Conservation (phyloP, 2,329 filamentous ascomycete species). For the Colletotrichum liaoningense region DNA sequence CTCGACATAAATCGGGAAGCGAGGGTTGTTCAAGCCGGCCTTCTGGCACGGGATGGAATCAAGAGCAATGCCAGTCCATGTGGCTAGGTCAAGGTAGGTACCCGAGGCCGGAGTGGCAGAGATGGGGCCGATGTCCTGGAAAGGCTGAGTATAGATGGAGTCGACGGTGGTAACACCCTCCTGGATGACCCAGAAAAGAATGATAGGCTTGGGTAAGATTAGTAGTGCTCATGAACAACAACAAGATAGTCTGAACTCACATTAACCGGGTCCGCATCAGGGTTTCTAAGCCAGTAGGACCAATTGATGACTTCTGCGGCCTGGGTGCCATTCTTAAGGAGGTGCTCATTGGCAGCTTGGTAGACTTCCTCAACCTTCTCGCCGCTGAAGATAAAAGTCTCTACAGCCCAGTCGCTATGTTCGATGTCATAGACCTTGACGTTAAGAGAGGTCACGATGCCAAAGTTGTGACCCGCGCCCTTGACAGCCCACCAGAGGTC, state of each 20-base stretch:
- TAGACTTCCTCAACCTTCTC: constrained; percentile 63
- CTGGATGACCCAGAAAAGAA: constrained; percentile 55
- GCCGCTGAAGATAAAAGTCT: constrained; percentile 57
- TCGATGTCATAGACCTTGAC: constrained; percentile 60
- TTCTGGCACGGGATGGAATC: constrained; percentile 54
- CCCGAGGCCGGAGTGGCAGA: constrained; percentile 46
- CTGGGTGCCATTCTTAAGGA: constrained; percentile 56
- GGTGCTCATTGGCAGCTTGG: constrained; percentile 55
- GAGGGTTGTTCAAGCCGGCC: constrained; percentile 50
- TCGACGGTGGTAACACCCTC: constrained; percentile 56
- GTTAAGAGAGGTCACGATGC: constrained; percentile 63
- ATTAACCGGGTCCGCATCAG: constrained; percentile 52
- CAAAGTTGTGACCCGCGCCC: constrained; percentile 71
- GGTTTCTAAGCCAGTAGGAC: constrained; percentile 58
- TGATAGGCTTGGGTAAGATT: constrained; percentile 46
- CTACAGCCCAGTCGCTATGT: constrained; percentile 53
- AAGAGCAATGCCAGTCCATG: constrained; percentile 54
- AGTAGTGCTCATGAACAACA: background rate
- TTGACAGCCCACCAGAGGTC: constrained; percentile 70
- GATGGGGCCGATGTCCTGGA: constrained; percentile 54
- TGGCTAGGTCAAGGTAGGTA: constrained; percentile 57
- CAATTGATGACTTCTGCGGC: constrained; percentile 59
- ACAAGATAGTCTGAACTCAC: constrained; percentile 41
- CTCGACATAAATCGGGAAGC: constrained; percentile 57
- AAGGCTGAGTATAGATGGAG: constrained; percentile 53